Conservation (phyloP, 176 grass and related monocot species). For the Chloris gayana region DNA sequence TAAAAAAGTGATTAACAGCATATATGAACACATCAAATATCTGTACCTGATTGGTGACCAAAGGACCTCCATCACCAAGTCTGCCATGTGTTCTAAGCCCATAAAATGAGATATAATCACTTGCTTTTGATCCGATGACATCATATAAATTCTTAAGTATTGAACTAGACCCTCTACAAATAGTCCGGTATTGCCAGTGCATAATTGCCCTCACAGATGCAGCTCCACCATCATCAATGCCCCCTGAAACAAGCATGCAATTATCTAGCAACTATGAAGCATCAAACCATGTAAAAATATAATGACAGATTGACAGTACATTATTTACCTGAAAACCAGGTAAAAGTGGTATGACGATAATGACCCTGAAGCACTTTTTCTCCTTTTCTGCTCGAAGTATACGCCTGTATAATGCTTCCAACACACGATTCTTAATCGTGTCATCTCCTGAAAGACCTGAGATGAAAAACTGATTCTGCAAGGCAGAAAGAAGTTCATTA, state of each 20-base stretch:
- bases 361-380: constrained; percentile 68
- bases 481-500: constrained; percentile 19
- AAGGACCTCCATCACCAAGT: constrained; percentile 61
- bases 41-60: constrained; percentile 79
- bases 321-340: constrained; percentile 84
- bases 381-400: constrained; percentile 77
- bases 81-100: constrained; percentile 76
- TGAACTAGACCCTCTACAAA: constrained; percentile 79
- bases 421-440: constrained; percentile 75
- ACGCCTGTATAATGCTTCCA: constrained; percentile 82
- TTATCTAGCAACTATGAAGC: background rate
- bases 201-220: constrained; percentile 87
- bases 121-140: constrained; percentile 64
- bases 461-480: constrained; percentile 95
- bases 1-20: background rate
- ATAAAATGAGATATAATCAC: constrained; percentile 86
- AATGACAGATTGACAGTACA: background rate
- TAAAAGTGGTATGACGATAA: constrained; percentile 83
- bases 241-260: constrained; percentile 53
- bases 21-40: background rate
- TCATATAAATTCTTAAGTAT: constrained; percentile 75
- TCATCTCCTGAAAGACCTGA: constrained; percentile 83
- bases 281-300: background rate
- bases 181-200: constrained; percentile 90
- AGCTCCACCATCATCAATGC: constrained; percentile 76